Evolutionary conservation across 2,329 filamentous ascomycete genomes (phyloP), one percentile per base, ranked within the genome.

Genomic region (Aspergillus brasiliensis): DNA sequence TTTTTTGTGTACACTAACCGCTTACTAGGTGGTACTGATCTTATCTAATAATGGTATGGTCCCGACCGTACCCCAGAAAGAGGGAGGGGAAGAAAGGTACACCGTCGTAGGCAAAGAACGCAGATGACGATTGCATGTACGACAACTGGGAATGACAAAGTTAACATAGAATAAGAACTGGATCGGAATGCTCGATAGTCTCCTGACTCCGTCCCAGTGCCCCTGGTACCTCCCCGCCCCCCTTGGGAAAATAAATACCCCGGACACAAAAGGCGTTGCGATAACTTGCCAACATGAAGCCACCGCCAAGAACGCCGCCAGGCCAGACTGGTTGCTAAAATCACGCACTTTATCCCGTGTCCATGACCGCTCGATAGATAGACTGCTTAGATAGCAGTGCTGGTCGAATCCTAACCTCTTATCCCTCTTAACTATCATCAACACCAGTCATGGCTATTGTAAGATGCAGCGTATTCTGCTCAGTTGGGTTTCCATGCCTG

Each of bases 291-390:
- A 56, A 51, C 56, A 55, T 28, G 44, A 57, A 56, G 44, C 42
- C 52, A 56, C 53, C 44, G 62, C 62, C 62, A 63, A 63, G 62
- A 57, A 55, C 52, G 57, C 56, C 56, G 62, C 53, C 56, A 51
- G 56, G 48, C 52, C 31, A 49, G 53, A 52, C 51, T 40, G 44
- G 34, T 28, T 40, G 51, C 25, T 51, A 49, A 63, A 63, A 62
- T 63, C 56, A 62, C 59, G 59, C 62, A 37, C 19, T 38, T 51
- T 38, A 52, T 55, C 57, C 38, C 52, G 46, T 31, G 40, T 23
- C 54, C 28, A 38, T n/a, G 21, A 28, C 46, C 25, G 46, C 13
- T 25, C 21, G 40, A 23, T 23, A 44, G 11, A 34, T 34, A 34
- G 11, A 34, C 31, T 13, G 11, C 31, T 34, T 5, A 13, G 31